Evolutionary conservation across 2,329 filamentous ascomycete genomes (phyloP).

Genomic region (Fusarium sp.): DNA sequence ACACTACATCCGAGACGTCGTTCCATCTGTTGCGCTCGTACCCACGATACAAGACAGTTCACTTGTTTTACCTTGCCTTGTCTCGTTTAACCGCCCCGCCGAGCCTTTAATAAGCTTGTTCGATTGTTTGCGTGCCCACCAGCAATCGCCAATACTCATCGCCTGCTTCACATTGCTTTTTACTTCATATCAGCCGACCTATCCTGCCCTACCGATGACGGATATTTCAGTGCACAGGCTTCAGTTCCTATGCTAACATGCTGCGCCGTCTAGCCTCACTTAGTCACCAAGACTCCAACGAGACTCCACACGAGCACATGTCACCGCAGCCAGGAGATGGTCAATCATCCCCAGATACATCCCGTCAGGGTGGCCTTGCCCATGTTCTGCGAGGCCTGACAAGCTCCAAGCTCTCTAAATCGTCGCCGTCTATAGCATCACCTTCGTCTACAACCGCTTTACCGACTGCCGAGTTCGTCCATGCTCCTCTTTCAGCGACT

Average conservation of each 20-base stretch:
- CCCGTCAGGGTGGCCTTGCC: slow-evolving; percentile 68
- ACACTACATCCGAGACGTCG: slow-evolving; percentile 39
- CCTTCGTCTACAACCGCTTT: slow-evolving; percentile 56
- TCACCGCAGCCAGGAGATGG: slow-evolving; percentile 71
- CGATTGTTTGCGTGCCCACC: slow-evolving; percentile 12
- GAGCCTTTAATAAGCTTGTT: slow-evolving; percentile 17
- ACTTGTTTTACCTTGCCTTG: slow-evolving; percentile 10
- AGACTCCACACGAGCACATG: slow-evolving; percentile 65
- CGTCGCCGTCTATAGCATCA: slow-evolving; percentile 60
- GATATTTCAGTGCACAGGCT: slow-evolving; percentile 38
- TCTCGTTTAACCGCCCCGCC: slow-evolving; percentile 20
- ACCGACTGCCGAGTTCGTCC: slow-evolving; percentile 61
- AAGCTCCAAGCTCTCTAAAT: slow-evolving; percentile 66
- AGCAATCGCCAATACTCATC: slow-evolving; percentile 26
- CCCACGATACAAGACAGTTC: slow-evolving; percentile 26
- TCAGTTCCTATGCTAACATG: slow-evolving; percentile 49
- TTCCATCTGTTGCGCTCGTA: slow-evolving; percentile 38
- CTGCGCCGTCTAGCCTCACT: slow-evolving; percentile 49
- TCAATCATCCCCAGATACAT: slow-evolving; percentile 66
- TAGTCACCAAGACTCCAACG: slow-evolving; percentile 43
- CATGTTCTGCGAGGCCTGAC: slow-evolving; percentile 75
- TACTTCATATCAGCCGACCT: slow-evolving; percentile 37
- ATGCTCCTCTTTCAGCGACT: slow-evolving; percentile 56
- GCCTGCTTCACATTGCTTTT: slow-evolving; percentile 23
- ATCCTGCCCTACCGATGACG: slow-evolving; percentile 45